Conservation (phyloP, 2,329 filamentous ascomycete species). For the Penicillium sp. region DNA sequence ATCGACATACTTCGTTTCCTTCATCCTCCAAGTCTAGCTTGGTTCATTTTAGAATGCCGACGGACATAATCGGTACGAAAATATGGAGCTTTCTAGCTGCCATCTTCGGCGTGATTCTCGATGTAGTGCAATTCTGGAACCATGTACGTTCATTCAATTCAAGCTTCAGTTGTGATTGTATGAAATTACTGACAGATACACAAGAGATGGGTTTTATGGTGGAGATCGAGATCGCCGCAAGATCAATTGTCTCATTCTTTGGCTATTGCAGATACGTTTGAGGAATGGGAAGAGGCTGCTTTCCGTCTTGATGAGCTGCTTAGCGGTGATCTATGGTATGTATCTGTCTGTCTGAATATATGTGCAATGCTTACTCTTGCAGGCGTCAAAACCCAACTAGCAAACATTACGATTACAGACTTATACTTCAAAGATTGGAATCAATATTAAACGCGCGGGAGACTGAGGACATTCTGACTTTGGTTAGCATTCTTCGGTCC, state of each 20-base stretch:
- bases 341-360: not conserved
- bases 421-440: slow-evolving; percentile 73
- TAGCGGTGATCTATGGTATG: slow-evolving; percentile 75
- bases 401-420: slow-evolving; percentile 78
- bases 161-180: not conserved
- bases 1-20: not conserved
- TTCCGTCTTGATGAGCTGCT: slow-evolving; percentile 75
- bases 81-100: slow-evolving; percentile 28
- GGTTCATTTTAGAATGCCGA: not conserved
- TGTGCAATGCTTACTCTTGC: not conserved
- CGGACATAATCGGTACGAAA: slow-evolving; percentile 23
- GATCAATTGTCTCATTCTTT: slow-evolving; percentile 65
- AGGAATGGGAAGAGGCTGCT: slow-evolving; percentile 84
- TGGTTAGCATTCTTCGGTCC: slow-evolving; percentile 77
- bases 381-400: slow-evolving; percentile 80
- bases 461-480: slow-evolving; percentile 65
- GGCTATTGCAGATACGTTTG: slow-evolving; percentile 64
- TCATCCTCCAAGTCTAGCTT: not conserved
- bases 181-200: not conserved
- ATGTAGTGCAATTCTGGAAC: slow-evolving; percentile 62
- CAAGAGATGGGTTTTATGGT: slow-evolving; percentile 67
- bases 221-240: slow-evolving; percentile 59
- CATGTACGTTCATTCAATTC: slow-evolving; percentile 38
- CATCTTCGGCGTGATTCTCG: slow-evolving; percentile 57
- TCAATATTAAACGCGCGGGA: slow-evolving; percentile 67